Evolutionary conservation across 768 basidiomycete species (phyloP).

Genomic region (Tylopilus plumbeoviolaceoides): DNA sequence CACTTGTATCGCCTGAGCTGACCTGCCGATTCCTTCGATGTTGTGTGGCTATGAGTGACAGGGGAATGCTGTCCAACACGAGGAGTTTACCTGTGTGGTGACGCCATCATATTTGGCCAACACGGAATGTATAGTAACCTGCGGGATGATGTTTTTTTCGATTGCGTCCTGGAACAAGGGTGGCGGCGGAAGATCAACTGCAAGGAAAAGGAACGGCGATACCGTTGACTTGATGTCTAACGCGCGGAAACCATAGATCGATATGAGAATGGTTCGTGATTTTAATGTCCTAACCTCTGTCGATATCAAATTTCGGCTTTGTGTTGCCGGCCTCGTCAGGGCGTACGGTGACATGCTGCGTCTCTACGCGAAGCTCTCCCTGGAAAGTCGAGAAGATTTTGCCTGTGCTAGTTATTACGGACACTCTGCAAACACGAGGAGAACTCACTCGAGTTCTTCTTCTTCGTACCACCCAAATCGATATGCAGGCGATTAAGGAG

Average conservation of each 20-base stretch:
- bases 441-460: slow-evolving; percentile 78
- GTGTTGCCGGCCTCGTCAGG: slow-evolving; percentile 69
- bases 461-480: slow-evolving; percentile 94
- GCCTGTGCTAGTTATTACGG: slow-evolving; percentile 44
- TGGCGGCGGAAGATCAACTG: slow-evolving; percentile 95
- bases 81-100: slow-evolving; percentile 69
- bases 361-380: slow-evolving; percentile 89
- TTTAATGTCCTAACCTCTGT: slow-evolving; percentile 61
- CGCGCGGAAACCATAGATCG: slow-evolving; percentile 21
- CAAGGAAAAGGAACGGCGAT: slow-evolving; percentile 94
- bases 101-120: slow-evolving; percentile 92
- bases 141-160: slow-evolving; percentile 98
- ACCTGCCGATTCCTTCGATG: slow-evolving; percentile 72
- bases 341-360: slow-evolving; percentile 87
- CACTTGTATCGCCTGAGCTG: slow-evolving; percentile 89
- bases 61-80: slow-evolving; percentile 17
- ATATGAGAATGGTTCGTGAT: slow-evolving; percentile 4
- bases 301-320: slow-evolving; percentile 91
- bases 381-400: slow-evolving; percentile 93
- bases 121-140: slow-evolving; percentile 87
- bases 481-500: slow-evolving; percentile 88
- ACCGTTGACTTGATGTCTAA: slow-evolving; percentile 79
- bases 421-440: slow-evolving; percentile 10
- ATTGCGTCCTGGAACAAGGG: slow-evolving; percentile 94
- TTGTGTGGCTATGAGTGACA: slow-evolving; percentile 10